A percentile compares a stretch with the other conserved stretches of the same genome.
Evolutionary conservation across 2,329 filamentous ascomycete genomes (phyloP).

Genomic region (Metarhizium guizhouense): DNA sequence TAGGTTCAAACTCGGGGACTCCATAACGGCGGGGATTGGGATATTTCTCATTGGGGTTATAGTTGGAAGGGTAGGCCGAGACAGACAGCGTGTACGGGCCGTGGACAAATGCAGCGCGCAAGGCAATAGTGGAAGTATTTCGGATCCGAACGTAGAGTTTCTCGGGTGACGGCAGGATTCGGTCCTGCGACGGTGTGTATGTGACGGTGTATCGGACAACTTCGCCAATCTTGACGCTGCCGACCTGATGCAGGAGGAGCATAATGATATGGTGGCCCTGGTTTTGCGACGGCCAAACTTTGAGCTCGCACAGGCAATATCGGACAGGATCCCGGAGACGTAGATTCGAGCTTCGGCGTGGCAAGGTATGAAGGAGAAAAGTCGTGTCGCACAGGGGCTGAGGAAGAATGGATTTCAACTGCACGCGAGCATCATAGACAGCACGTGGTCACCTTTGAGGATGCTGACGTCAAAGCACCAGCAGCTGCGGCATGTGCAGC

Average conservation of each 20-base stretch:
- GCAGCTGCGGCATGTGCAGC: too few relatives aligned
- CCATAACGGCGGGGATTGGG: constrained; percentile 62
- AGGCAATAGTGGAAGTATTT: constrained; percentile 81
- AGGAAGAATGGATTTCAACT: neutral
- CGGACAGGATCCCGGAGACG: neutral
- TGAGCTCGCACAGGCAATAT: neutral
- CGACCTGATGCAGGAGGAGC: constrained; percentile 85
- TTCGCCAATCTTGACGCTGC: constrained; percentile 89
- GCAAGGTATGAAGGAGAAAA: neutral
- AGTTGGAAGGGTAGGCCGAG: constrained; percentile 73
- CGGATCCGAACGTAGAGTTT: constrained; percentile 79
- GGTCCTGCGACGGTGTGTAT: constrained; percentile 82
- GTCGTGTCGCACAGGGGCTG: neutral
- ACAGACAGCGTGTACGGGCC: constrained; percentile 89
- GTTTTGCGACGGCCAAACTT: neutral
- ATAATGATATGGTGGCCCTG: constrained; percentile 36
- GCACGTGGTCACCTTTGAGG: neutral
- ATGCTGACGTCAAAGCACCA: neutral
- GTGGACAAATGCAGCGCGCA: constrained; percentile 92
- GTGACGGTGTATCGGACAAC: constrained; percentile 87
- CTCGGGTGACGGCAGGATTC: constrained; percentile 77
- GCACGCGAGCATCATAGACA: neutral
- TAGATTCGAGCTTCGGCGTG: neutral
- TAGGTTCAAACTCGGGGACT: constrained; percentile 86
- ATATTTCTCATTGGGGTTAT: constrained; percentile 74